A percentile compares a stretch with the other conserved stretches of the same genome.
phyloP scores from a whole-genome alignment of 176 grass and related monocot species.

The Hordeum vulgare region MorexV3_pseudomolecules_assembly NC_058522.1:574501665-574502164 shows the following conservation, averaged over 20 bases:
- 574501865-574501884: conserved; percentile 32
- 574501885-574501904: conserved; percentile 33
- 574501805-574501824: background rate
- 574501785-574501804: conserved; percentile 35
- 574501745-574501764: conserved; percentile 27
- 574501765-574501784: conserved; percentile 19
- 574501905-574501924: conserved; percentile 40
- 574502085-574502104: background rate
- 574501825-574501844: conserved; percentile 25
- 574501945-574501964: conserved; percentile 22
- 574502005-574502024: conserved; percentile 15
- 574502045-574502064: conserved; percentile 33
- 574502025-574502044: conserved; percentile 49
- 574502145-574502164: background rate
- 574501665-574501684: conserved; percentile 18
- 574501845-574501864: conserved; percentile 16
- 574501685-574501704: conserved; percentile 29
- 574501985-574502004: conserved; percentile 34
- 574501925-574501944: conserved; percentile 57
- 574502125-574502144: background rate
- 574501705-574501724: conserved; percentile 26
- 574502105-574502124: background rate
- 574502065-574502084: conserved; percentile 20
- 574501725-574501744: conserved; percentile 39
- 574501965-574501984: conserved; percentile 9